A percentile compares a stretch with the other conserved stretches of the same genome.
phyloP scores from a whole-genome alignment of 805 yeast genomes.

The Candida namnaoensis region DNA sequence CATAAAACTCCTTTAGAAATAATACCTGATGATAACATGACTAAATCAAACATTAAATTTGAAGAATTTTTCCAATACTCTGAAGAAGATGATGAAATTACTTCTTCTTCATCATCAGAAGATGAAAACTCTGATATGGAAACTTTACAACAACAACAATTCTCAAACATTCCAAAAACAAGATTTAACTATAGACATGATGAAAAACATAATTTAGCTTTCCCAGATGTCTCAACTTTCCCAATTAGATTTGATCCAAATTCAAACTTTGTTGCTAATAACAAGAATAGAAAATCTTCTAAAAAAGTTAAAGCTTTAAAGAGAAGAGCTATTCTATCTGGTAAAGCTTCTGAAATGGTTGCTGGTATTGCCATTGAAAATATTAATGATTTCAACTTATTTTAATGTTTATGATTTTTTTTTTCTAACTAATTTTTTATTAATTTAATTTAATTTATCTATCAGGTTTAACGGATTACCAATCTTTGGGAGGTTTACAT shows the following conservation, averaged over 20 bases:
- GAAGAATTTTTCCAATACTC: conserved; percentile 13
- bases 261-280: background rate
- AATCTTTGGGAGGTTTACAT: too few species aligned
- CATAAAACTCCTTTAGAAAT: conserved; percentile 1
- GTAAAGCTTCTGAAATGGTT: conserved; percentile 21
- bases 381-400: conserved; percentile 14
- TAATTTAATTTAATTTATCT: too few species aligned
- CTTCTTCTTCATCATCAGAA: background rate
- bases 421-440: too few species aligned
- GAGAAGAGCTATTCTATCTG: conserved; percentile 19
- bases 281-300: background rate
- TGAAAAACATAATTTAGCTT: conserved; percentile 20
- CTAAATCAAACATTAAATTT: conserved; percentile 1
- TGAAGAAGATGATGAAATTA: conserved; percentile 8
- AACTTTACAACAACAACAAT: too few species aligned
- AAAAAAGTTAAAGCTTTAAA: conserved; percentile 14
- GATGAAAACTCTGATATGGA: too few species aligned
- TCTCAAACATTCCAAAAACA: background rate
- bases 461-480: too few species aligned
- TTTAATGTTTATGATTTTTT: background rate
- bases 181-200: conserved; percentile 18
- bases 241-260: conserved; percentile 18
- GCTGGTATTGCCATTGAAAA: conserved; percentile 15
- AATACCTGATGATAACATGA: conserved; percentile 1
- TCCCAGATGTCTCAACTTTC: conserved; percentile 19